Percentiles rank a stretch among this genome's conserved stretches.
These are phyloP conservation scores for Neurospora africana DNA, from an alignment of 495 filamentous ascomycete genomes.

Conservation along the genomic window DNA sequence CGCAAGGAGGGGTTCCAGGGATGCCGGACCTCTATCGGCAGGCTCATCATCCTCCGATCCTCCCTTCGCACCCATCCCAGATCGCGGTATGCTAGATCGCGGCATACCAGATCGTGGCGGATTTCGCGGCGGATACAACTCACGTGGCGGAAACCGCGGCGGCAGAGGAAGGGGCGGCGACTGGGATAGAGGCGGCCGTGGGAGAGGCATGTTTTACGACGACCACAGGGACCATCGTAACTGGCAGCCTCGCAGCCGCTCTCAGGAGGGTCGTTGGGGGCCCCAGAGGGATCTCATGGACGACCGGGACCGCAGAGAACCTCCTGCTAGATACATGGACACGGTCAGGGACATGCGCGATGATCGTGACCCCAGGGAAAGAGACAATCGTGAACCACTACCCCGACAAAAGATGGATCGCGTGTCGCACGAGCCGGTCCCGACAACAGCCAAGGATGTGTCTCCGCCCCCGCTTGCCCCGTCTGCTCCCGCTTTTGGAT, in stretches of 20 bases:
- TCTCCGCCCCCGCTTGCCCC: conserved; percentile 71
- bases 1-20: conserved; percentile 41
- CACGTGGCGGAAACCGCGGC: conserved; percentile 9
- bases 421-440: conserved; percentile 32
- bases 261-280: conserved; percentile 52
- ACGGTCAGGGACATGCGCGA: conserved; percentile 42
- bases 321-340: conserved; percentile 24
- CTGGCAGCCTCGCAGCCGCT: conserved; percentile 51
- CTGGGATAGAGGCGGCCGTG: conserved; percentile 55
- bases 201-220: conserved; percentile 34
- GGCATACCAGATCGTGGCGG: conserved; percentile 42
- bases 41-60: conserved; percentile 60
- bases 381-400: conserved; percentile 30
- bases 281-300: conserved; percentile 30
- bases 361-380: conserved; percentile 40
- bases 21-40: conserved; percentile 49
- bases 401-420: conserved; percentile 33
- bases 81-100: conserved; percentile 39
- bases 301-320: conserved; percentile 36
- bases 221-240: conserved; percentile 45
- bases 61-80: conserved; percentile 38
- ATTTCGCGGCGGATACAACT: conserved; percentile 19
- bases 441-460: conserved; percentile 32
- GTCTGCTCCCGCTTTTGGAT: conserved; percentile 75
- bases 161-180: conserved; percentile 55